Conservation (phyloP, 2,329 filamentous ascomycete species). For the Colletotrichum navitas region DNA sequence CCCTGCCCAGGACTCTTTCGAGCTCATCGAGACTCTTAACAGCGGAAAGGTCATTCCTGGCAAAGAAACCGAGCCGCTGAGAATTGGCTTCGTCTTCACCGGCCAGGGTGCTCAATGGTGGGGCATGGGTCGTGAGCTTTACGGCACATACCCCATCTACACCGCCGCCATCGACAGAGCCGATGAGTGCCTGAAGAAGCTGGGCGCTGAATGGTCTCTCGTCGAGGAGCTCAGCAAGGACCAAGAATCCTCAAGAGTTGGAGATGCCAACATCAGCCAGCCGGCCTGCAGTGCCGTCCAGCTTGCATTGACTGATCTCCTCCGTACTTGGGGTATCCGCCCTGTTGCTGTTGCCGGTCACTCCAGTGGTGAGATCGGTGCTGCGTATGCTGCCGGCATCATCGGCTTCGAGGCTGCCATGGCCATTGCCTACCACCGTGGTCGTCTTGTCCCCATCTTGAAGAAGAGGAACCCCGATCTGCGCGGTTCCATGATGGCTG, state of each 20-base stretch:
- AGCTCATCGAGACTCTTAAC: slow-evolving; percentile 50
- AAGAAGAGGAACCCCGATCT: slow-evolving; percentile 56
- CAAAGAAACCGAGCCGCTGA: slow-evolving; percentile 51
- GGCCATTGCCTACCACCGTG: slow-evolving; percentile 63
- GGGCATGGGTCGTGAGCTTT: slow-evolving; percentile 44
- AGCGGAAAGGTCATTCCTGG: slow-evolving; percentile 51
- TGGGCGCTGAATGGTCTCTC: slow-evolving; percentile 54
- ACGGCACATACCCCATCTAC: slow-evolving; percentile 53
- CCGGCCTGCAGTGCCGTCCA: slow-evolving; percentile 62
- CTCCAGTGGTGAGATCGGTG: slow-evolving; percentile 62
- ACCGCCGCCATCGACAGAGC: slow-evolving; percentile 49
- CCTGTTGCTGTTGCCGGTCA: slow-evolving; percentile 59
- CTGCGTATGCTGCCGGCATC: slow-evolving; percentile 57
- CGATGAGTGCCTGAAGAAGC: slow-evolving; percentile 49
- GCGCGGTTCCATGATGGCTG: slow-evolving; percentile 67
- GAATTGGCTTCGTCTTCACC: slow-evolving; percentile 48
- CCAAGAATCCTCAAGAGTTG: slow-evolving; percentile 51
- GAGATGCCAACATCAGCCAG: slow-evolving; percentile 58
- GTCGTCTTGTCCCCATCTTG: slow-evolving; percentile 58
- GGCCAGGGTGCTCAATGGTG: slow-evolving; percentile 49
- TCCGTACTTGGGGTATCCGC: slow-evolving; percentile 58
- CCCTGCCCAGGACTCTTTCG: slow-evolving; percentile 49
- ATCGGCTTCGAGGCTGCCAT: slow-evolving; percentile 59
- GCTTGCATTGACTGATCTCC: slow-evolving; percentile 58
- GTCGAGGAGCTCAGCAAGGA: slow-evolving; percentile 54